Evolutionary conservation across 2,329 filamentous ascomycete genomes (phyloP).

Genomic region (Colletotrichum sp.): DNA sequence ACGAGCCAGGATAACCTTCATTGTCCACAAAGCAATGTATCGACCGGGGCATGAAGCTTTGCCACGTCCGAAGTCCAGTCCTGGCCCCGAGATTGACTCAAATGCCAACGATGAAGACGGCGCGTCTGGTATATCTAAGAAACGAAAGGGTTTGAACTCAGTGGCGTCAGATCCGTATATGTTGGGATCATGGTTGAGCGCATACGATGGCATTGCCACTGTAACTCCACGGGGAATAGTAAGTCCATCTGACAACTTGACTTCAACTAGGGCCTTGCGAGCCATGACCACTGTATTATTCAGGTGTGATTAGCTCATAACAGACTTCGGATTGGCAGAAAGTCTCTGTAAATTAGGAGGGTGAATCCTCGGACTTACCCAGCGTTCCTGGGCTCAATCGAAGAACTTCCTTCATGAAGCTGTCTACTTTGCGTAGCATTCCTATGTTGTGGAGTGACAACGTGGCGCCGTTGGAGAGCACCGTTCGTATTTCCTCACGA

Average conservation of each 20-base stretch:
- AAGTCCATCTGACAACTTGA: neutral
- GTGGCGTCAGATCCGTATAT: neutral
- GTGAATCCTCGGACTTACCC: neutral
- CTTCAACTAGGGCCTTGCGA: neutral
- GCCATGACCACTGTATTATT: neutral
- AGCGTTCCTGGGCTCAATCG: neutral
- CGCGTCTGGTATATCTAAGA: neutral
- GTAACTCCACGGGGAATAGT: neutral
- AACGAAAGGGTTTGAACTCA: neutral
- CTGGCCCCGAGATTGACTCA: neutral
- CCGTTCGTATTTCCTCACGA: neutral
- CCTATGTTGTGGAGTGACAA: neutral
- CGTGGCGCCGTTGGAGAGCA: neutral
- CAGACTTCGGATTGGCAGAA: neutral
- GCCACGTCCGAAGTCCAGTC: neutral
- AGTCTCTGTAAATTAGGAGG: neutral
- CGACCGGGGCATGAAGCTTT: neutral
- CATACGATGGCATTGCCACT: neutral
- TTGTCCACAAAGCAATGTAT: neutral
- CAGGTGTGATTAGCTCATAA: neutral
- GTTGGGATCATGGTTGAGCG: neutral
- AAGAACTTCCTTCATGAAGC: conserved; percentile 1
- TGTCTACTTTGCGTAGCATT: neutral
- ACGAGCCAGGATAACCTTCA: neutral
- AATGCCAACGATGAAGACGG: neutral